Evolutionary conservation across 169 alveolate species (phyloP).

Genomic region (Besnoitia besnoiti): DNA sequence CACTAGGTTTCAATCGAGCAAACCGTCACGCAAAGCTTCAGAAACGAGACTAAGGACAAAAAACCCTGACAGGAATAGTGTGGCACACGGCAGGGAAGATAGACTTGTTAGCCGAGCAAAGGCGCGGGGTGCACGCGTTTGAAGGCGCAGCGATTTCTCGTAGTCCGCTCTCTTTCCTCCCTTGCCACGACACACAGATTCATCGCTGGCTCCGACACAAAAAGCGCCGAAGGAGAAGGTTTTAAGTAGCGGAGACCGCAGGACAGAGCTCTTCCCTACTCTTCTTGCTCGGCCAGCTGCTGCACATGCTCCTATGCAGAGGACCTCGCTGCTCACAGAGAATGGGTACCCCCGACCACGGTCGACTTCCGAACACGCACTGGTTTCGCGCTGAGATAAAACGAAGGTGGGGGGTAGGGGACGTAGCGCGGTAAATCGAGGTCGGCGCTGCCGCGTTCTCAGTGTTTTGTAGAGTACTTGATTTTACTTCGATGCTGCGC

Average conservation of each 20-base stretch:
- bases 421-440: no score
- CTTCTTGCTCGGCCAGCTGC: background rate
- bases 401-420: background rate
- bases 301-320: background rate
- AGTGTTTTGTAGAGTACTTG: no score
- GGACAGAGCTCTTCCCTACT: background rate
- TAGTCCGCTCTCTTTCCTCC: background rate
- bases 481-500: no score
- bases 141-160: background rate
- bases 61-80: no score
- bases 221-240: background rate
- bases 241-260: background rate
- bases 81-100: background rate
- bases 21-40: no score
- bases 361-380: background rate
- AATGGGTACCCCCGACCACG: background rate
- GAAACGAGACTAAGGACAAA: no score
- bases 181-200: background rate
- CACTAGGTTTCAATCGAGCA: no score
- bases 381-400: background rate
- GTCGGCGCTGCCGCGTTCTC: no score
- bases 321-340: background rate
- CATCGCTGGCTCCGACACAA: background rate
- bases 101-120: background rate
- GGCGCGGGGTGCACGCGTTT: background rate